Conservation (phyloP, 768 basidiomycete genomes). For the Pisolithus albus region DNA sequence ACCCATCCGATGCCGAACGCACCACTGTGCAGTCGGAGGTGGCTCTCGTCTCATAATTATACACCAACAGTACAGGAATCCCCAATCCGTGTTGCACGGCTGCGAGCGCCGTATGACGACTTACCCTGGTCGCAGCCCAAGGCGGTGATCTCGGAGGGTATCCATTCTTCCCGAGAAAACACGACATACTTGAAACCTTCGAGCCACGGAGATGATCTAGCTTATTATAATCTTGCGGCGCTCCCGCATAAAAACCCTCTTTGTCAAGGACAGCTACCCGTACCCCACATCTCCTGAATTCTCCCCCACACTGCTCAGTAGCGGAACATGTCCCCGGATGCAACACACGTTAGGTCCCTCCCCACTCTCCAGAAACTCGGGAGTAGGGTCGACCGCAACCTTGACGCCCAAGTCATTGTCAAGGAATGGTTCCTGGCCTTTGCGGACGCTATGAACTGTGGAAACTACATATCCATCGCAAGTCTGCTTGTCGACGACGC, state of each 20-base stretch:
- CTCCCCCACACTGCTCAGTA: background rate
- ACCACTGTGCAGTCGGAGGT: no score
- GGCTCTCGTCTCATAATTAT: no score
- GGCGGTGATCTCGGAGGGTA: no score
- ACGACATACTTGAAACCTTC: no score
- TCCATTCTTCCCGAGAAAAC: no score
- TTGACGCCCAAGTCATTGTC: conserved; percentile 17
- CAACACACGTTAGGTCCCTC: conserved; percentile 6
- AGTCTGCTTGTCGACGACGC: conserved; percentile 25
- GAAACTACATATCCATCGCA: conserved; percentile 11
- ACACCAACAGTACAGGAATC: no score
- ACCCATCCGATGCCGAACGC: no score
- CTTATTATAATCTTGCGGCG: background rate
- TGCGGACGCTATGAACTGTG: conserved; percentile 15
- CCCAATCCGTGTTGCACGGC: no score
- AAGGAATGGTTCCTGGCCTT: conserved; percentile 20
- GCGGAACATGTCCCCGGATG: background rate
- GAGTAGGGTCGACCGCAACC: conserved; percentile 9
- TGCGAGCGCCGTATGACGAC: no score
- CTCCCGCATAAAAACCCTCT: background rate
- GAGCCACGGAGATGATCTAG: background rate
- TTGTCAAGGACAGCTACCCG: background rate
- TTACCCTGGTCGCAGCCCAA: no score
- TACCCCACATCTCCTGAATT: background rate
- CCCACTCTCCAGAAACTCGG: conserved; percentile 25